Conservation (phyloP, 768 basidiomycete genomes). For the Galerina sulciceps region DNA sequence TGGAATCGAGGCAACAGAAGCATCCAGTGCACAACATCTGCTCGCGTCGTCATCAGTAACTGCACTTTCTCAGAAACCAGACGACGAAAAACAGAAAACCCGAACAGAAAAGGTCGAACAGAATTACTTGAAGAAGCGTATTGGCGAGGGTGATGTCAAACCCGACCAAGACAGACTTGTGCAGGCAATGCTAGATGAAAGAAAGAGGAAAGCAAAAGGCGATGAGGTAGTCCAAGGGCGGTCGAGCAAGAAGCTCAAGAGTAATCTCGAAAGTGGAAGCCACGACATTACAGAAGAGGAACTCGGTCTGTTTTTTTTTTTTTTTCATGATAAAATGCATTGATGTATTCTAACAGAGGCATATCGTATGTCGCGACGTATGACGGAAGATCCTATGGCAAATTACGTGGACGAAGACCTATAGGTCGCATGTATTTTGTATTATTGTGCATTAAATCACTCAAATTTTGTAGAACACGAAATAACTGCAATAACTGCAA, state of each 20-base stretch:
- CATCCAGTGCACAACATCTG: constrained; percentile 75
- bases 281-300: constrained; percentile 92
- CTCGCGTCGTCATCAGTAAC: constrained; percentile 48
- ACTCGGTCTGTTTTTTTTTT: constrained; percentile 55
- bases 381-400: constrained; percentile 91
- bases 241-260: constrained; percentile 63
- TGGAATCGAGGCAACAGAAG: constrained; percentile 76
- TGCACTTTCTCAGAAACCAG: constrained; percentile 22
- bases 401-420: constrained; percentile 76
- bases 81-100: constrained; percentile 17
- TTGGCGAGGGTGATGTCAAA: constrained; percentile 82
- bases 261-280: constrained; percentile 48
- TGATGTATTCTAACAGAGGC: constrained; percentile 63
- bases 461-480: no score
- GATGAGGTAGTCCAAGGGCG: constrained; percentile 61
- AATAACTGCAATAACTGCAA: no score
- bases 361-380: constrained; percentile 80
- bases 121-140: constrained; percentile 76
- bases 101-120: constrained; percentile 54
- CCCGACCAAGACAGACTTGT: constrained; percentile 73
- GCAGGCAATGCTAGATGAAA: constrained; percentile 77
- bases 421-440: constrained; percentile 13
- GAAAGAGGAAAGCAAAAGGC: constrained; percentile 69
- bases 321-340: constrained; percentile 4
- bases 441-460: constrained; percentile 10